A percentile compares a stretch with the other conserved stretches of the same genome.
phyloP scores from a whole-genome alignment of 2,329 filamentous ascomycete genomes.

The Endoconidiophora laricicola region DNA sequence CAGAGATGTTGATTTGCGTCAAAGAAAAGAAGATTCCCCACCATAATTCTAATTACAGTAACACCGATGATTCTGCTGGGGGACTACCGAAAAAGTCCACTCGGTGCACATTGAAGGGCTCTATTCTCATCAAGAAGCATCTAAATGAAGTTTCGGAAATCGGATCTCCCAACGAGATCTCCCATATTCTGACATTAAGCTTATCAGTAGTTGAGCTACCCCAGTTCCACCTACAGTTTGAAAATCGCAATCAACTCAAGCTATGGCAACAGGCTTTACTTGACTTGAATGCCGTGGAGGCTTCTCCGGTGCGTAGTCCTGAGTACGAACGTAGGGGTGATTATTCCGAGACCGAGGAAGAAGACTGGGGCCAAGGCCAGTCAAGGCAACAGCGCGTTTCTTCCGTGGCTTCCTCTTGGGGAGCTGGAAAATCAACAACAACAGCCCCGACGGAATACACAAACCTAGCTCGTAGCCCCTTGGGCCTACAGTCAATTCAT shows the following conservation, averaged over 20 bases:
- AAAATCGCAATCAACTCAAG: conserved; percentile 68
- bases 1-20: conserved; percentile 97
- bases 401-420: conserved; percentile 69
- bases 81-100: conserved; percentile 44
- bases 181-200: conserved; percentile 66
- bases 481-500: conserved; percentile 41
- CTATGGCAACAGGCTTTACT: conserved; percentile 77
- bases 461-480: conserved; percentile 40
- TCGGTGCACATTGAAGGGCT: conserved; percentile 84
- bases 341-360: conserved; percentile 70
- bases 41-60: conserved; percentile 28
- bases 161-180: conserved; percentile 46
- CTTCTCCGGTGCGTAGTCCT: conserved; percentile 45
- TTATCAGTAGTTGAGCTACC: conserved; percentile 84
- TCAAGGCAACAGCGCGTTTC: conserved; percentile 54
- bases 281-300: conserved; percentile 61
- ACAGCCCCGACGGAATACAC: conserved; percentile 91
- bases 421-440: conserved; percentile 62
- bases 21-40: conserved; percentile 74
- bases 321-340: conserved; percentile 59
- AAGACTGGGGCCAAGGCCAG: conserved; percentile 50
- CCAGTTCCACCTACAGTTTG: conserved; percentile 84
- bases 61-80: conserved; percentile 41
- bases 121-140: conserved; percentile 96
- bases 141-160: conserved; percentile 72